Evolutionary conservation across 306 rosid species (phyloP).

Genomic region (Macrotyloma uniflorum): DNA sequence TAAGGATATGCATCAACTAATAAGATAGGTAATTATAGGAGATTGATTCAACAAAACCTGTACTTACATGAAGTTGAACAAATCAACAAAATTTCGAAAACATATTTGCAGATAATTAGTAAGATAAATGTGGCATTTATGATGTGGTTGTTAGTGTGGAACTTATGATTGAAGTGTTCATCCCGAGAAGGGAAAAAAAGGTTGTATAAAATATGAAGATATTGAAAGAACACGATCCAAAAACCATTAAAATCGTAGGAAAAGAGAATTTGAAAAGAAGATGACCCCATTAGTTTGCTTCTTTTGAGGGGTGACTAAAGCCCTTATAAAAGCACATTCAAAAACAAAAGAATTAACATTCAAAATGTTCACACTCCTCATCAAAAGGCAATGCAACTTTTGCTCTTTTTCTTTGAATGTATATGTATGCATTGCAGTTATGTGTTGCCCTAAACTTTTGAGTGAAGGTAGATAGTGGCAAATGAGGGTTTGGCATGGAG

Average conservation of each 20-base stretch:
- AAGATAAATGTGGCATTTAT: background rate
- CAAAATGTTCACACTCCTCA: conserved; percentile 41
- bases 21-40: no score
- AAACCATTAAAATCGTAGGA: conserved; percentile 32
- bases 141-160: background rate
- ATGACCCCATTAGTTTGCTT: conserved; percentile 48
- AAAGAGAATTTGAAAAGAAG: conserved; percentile 22
- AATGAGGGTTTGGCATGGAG: conserved; percentile 45
- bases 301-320: conserved; percentile 50
- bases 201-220: conserved; percentile 44
- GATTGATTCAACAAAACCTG: no score
- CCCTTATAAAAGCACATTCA: background rate
- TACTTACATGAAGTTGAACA: no score
- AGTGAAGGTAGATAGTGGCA: conserved; percentile 28
- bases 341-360: conserved; percentile 16
- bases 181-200: conserved; percentile 52
- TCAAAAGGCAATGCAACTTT: conserved; percentile 47
- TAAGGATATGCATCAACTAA: no score
- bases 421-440: background rate
- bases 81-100: no score
- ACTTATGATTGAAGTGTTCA: conserved; percentile 41
- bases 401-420: conserved; percentile 5
- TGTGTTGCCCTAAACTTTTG: conserved; percentile 33
- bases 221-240: conserved; percentile 38
- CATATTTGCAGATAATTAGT: background rate